Conservation (phyloP, 2,329 filamentous ascomycete genomes). For the Colletotrichum neosansevieriae region DNA sequence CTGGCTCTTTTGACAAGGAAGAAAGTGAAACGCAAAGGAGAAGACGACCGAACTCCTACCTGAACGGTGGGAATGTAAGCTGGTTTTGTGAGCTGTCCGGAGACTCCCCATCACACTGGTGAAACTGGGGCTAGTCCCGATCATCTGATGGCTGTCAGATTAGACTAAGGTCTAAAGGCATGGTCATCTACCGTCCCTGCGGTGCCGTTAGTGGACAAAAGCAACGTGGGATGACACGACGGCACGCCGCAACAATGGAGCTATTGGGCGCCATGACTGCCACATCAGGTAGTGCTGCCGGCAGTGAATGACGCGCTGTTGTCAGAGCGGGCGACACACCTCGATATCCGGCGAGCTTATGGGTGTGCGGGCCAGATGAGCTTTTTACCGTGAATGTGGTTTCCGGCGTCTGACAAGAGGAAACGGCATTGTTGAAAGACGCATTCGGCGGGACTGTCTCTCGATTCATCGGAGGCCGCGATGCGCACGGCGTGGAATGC, state of each 20-base stretch:
- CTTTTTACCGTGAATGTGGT: slow-evolving; percentile 15
- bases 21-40: slow-evolving; percentile 34
- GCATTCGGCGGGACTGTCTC: slow-evolving; percentile 1
- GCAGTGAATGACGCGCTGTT: slow-evolving; percentile 32
- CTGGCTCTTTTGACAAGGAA: slow-evolving; percentile 25
- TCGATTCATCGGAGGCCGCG: slow-evolving; percentile 5
- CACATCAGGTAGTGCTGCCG: slow-evolving; percentile 32
- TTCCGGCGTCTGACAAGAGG: slow-evolving; percentile 6
- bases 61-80: slow-evolving; percentile 32
- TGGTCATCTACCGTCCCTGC: slow-evolving; percentile 35
- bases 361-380: neutral
- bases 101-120: slow-evolving; percentile 36
- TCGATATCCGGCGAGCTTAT: slow-evolving; percentile 25
- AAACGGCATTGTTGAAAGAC: neutral
- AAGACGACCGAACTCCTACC: slow-evolving; percentile 13
- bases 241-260: slow-evolving; percentile 33
- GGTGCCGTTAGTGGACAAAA: slow-evolving; percentile 37
- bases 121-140: slow-evolving; percentile 39
- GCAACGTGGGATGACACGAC: slow-evolving; percentile 36
- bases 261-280: slow-evolving; percentile 39
- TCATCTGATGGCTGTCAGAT: slow-evolving; percentile 39
- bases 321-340: slow-evolving; percentile 37
- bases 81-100: slow-evolving; percentile 38
- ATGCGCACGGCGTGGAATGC: slow-evolving; percentile 14
- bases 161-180: slow-evolving; percentile 27